Evolutionary conservation across 225 moss, liverwort and hornwort species (phyloP), one percentile per base, ranked within the genome.

Genomic region (Pleurozium schreberi): DNA sequence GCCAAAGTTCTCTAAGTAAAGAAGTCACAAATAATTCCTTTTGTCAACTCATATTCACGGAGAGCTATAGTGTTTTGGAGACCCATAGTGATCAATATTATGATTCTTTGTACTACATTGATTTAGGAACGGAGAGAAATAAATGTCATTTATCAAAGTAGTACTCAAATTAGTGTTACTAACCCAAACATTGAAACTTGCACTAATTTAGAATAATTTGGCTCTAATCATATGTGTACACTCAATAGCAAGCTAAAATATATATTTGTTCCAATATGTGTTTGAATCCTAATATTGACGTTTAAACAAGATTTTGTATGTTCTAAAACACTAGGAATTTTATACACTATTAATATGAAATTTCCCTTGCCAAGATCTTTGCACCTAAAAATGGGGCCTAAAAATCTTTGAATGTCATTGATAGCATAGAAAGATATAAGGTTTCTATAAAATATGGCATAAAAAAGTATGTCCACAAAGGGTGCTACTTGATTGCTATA

Each of bases 301-400:
- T 34, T 75, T 75, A 12, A 75, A 50, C 0, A 75, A 75, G 12
- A 18, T 43, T 43, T 74, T 16, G 1, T 3, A 12, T 49, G 19
- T 7, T 13, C 21, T 50, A 19, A 75, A 25, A 55, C 5, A 38
- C 15, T 16, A 6, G 8, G 3, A 52, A 14, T 55, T 15, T 11
- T 16, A 38, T 25, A 10, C 15, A 55, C 57, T 17, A 26, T 78
- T 26, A 16, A n/a, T 55, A 2, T 1, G 4, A 55, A 25, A 55
- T 26, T 57, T 0, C 3, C 4, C 26, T 10, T 1, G 5, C 7
- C 15, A 26, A 38, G 6, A 11, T n/a, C 23, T 78, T 16, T 38
- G 11, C 4, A 53, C 0, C 3, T 9, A 2, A 52, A 52, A 36
- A 36, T 0, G 0, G 0, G 14, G 2, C 19, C 0, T 52, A 2